Base-by-base conservation (phyloP, 192 early-diverging fungal species). In the Bifiguratus adelaidae region DNA sequence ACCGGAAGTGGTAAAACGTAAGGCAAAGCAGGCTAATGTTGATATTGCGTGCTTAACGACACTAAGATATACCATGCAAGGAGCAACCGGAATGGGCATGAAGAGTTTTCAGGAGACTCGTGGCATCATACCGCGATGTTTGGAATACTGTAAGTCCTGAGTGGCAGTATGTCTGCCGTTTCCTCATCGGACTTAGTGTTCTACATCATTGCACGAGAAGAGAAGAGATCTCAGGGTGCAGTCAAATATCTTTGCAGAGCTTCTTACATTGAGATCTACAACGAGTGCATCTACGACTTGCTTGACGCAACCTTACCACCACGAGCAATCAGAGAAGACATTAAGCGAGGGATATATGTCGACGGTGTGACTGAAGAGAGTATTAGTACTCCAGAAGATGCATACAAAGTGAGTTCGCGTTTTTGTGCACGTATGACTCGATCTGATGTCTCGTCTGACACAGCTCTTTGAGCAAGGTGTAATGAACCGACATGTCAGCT, bases 261-360 rank as follows among this genome's bases (percentile, higher is more conserved):
- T 5, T 91, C 89, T 0, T 92, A 91, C 50, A 81, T 95, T 41
- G 90, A 95, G 47, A 92, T 92, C 56, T 95, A 95, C 73, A 92
- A 95, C 56, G 92, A 95, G 61, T 79, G 80, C 41, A 89, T 95
- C 44, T 80, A 80, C 38, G 92, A 95, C 52, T 61, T 95, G 32
- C 69, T 95, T 18, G 88, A 86, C 50, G 68, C 80, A 65, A 56
- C 67, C 4, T 64, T 70, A 27, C 58, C 65, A 18, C 63, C 63
- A 13, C 68, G 74, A 12, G 68, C 74, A 7, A 58, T 78, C 48
- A 70, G 79, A 41, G 81, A 83, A 51, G 77, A 81, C 54, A 78
- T 77, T 44, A 79, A 83, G 25, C 56, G 67, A 27, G 81, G 81
- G 9, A 64, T 83, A 0, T 83, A 79, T 46, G 74, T 83, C 5